Evolutionary conservation across 1,284 basidiomycete species (phyloP).

Genomic region (Papiliotrema laurentii): DNA sequence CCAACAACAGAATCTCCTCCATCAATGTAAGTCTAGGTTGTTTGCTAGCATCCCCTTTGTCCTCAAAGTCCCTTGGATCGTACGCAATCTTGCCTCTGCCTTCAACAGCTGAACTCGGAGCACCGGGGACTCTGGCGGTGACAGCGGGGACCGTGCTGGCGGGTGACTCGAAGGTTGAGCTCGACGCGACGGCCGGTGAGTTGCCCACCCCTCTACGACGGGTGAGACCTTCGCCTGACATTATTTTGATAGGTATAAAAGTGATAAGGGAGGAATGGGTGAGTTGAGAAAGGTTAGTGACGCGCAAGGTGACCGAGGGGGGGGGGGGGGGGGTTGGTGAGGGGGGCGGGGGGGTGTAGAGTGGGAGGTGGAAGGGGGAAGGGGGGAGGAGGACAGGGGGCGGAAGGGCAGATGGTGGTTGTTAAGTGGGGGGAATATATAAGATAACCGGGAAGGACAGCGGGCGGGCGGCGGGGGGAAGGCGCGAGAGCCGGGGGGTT

Average conservation of each 20-base stretch:
- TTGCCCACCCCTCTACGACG: slow-evolving; percentile 41
- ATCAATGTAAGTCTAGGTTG: slow-evolving; percentile 87
- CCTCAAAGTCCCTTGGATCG: slow-evolving; percentile 85
- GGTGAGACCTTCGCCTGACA: slow-evolving; percentile 46
- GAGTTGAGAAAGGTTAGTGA: too few relatives aligned
- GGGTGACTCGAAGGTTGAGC: slow-evolving; percentile 3
- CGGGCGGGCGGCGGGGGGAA: too few relatives aligned
- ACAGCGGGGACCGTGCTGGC: slow-evolving; percentile 10
- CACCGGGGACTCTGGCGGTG: slow-evolving; percentile 12
- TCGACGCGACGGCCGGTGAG: slow-evolving; percentile 24
- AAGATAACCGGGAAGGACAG: too few relatives aligned
- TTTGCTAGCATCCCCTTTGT: slow-evolving; percentile 67
- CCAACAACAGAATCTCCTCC: slow-evolving; percentile 92
- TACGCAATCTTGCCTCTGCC: slow-evolving; percentile 83
- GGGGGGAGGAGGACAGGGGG: too few relatives aligned
- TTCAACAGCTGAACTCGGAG: slow-evolving; percentile 58
- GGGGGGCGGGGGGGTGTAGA: too few relatives aligned
- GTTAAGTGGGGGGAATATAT: too few relatives aligned
- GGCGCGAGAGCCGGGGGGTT: too few relatives aligned
- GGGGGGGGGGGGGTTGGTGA: too few relatives aligned
- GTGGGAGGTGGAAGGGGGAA: too few relatives aligned
- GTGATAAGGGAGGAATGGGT: too few relatives aligned
- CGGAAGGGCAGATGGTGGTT: too few relatives aligned
- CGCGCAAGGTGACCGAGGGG: too few relatives aligned
- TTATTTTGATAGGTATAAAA: slow-evolving; percentile 13